Conservation (phyloP, 441 rosid species). For the Corymbia calophylla region DNA sequence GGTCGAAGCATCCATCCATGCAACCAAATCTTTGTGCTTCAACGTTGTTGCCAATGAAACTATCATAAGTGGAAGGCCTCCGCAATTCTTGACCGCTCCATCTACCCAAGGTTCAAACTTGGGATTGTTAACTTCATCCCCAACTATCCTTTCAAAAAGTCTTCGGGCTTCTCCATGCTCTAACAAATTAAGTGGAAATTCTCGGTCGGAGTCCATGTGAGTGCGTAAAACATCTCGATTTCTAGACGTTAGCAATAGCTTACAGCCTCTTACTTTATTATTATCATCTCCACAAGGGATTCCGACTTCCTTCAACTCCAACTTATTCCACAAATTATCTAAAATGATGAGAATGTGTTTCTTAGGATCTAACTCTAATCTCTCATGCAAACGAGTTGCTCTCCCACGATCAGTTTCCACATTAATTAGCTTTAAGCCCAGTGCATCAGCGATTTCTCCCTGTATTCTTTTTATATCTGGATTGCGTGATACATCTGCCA, state of each 20-base stretch:
- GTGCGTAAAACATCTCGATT: accelerated
- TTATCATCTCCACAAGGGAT: accelerated
- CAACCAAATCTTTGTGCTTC: accelerated
- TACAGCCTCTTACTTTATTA: not conserved
- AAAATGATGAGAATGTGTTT: not conserved
- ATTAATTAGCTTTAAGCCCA: too few species aligned
- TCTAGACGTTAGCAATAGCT: not conserved
- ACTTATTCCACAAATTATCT: not conserved
- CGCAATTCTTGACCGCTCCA: too few species aligned
- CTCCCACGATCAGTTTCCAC: not conserved
- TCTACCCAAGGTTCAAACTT: accelerated
- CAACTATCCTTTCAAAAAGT: too few species aligned
- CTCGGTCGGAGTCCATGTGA: not conserved
- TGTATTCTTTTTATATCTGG: too few species aligned
- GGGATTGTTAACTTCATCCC: accelerated
- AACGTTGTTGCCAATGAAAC: too few species aligned
- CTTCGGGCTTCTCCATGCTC: too few species aligned
- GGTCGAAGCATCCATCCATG: too few species aligned
- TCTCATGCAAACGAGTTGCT: accelerated
- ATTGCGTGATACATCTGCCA: too few species aligned
- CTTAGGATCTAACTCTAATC: accelerated
- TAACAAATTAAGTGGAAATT: too few species aligned
- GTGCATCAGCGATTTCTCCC: too few species aligned
- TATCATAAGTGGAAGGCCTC: too few species aligned
- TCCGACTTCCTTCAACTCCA: not conserved